A percentile compares a stretch with the other conserved stretches of the same genome.
Evolutionary conservation across 441 rosid genomes (phyloP).

Genomic region (Lepidium campestre): DNA sequence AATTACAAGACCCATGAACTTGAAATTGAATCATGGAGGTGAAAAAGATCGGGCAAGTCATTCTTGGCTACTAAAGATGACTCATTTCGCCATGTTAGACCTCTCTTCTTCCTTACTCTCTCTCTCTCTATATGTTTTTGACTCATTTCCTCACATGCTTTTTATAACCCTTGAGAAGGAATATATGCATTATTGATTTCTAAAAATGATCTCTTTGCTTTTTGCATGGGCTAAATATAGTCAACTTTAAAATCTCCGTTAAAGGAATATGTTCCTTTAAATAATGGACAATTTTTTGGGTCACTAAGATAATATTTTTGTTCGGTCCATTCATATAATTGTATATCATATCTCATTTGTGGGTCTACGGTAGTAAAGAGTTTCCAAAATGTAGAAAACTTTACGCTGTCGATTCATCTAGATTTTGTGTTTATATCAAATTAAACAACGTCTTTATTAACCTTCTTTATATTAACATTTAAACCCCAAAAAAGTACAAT

Average conservation of each 20-base stretch:
- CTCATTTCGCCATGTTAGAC: constrained; percentile 23
- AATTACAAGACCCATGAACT: not conserved
- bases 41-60: constrained; percentile 31
- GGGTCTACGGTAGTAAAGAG: not conserved
- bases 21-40: constrained; percentile 15
- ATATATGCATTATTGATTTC: constrained; percentile 15
- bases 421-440: not conserved
- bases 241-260: constrained; percentile 14
- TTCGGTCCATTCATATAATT: not conserved
- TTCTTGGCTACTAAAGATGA: constrained; percentile 31
- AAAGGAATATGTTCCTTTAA: constrained; percentile 15
- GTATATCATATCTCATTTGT: not conserved
- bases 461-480: no score
- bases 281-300: constrained; percentile 9
- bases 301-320: not conserved
- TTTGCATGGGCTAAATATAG: constrained; percentile 17
- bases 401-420: not conserved
- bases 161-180: constrained; percentile 20
- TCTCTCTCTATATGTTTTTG: not conserved
- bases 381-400: not conserved
- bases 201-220: not conserved
- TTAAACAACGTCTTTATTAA: not conserved
- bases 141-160: not conserved
- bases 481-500: no score
- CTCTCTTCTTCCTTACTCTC: constrained; percentile 7